Conservation (phyloP, 495 filamentous ascomycete genomes). For the Lasiosphaeris hirsuta region DNA sequence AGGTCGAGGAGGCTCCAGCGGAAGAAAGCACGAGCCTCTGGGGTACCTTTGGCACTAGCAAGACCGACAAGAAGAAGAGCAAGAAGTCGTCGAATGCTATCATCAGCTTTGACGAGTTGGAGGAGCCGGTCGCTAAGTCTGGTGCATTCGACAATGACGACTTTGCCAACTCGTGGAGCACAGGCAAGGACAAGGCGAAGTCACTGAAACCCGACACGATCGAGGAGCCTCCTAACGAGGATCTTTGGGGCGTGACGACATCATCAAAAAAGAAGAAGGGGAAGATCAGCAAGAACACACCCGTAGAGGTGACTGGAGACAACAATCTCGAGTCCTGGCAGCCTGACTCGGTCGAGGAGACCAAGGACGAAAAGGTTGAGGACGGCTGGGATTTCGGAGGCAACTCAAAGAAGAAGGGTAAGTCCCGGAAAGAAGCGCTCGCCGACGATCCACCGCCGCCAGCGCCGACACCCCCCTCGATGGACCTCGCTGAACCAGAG, state of each 20-base stretch:
- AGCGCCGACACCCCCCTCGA: slow-evolving; percentile 23
- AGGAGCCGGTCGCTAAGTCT: slow-evolving; percentile 16
- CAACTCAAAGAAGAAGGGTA: slow-evolving; percentile 37
- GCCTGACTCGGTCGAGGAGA: slow-evolving; percentile 42
- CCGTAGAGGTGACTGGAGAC: slow-evolving; percentile 38
- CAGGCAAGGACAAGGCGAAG: slow-evolving; percentile 30
- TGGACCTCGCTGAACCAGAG: slow-evolving; percentile 16
- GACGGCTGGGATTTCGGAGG: slow-evolving; percentile 39
- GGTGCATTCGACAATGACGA: slow-evolving; percentile 28
- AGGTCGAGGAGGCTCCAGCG: slow-evolving; percentile 34
- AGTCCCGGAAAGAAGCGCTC: slow-evolving; percentile 34
- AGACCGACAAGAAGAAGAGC: slow-evolving; percentile 31
- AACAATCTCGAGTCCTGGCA: slow-evolving; percentile 32
- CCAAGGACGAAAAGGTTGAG: slow-evolving; percentile 36
- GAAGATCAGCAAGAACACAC: slow-evolving; percentile 37
- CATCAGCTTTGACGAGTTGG: slow-evolving; percentile 33
- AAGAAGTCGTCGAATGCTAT: slow-evolving; percentile 30
- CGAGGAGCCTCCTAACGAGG: slow-evolving; percentile 40
- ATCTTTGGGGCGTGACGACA: slow-evolving; percentile 36
- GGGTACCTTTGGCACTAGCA: slow-evolving; percentile 29
- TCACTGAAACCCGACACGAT: slow-evolving; percentile 42
- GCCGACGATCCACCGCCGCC: slow-evolving; percentile 21
- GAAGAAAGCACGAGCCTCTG: slow-evolving; percentile 25
- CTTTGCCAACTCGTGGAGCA: slow-evolving; percentile 36
- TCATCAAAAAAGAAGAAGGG: slow-evolving; percentile 44